phyloP scores from a whole-genome alignment of 192 early-diverging fungal genomes.

The Coemansia sp. region DNA sequence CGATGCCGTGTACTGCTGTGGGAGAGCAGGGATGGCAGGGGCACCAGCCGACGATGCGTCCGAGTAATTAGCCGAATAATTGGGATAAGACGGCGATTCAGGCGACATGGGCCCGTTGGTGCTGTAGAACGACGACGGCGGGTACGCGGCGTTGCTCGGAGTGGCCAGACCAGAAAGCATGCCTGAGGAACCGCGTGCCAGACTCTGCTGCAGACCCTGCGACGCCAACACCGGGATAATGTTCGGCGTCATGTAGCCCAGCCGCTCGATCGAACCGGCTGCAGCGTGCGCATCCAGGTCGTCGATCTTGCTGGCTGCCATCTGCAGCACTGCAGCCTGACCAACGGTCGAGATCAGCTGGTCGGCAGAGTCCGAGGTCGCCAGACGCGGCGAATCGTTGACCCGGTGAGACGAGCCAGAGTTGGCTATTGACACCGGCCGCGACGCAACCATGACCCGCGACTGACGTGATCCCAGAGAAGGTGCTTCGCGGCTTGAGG shows the following conservation, averaged over 20 bases:
- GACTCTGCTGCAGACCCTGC: constrained; percentile 20
- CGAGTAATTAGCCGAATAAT: background rate
- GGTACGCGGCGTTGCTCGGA: constrained; percentile 1
- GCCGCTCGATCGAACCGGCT: constrained; percentile 46
- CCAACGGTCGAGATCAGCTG: constrained; percentile 20
- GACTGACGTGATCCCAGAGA: constrained; percentile 27
- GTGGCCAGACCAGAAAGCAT: constrained; percentile 19
- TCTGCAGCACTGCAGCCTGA: constrained; percentile 35
- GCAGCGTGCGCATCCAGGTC: constrained; percentile 40
- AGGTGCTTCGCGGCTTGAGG: constrained; percentile 19
- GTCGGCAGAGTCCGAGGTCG: constrained; percentile 18
- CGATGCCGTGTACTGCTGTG: constrained; percentile 20
- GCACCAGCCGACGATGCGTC: constrained; percentile 8
- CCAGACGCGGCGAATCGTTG: constrained; percentile 1
- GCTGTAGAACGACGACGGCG: background rate
- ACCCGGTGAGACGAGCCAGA: constrained; percentile 21
- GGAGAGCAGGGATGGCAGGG: constrained; percentile 18
- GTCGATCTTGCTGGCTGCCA: constrained; percentile 32
- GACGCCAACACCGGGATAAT: constrained; percentile 45
- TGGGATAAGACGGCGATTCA: background rate
- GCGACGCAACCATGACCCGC: constrained; percentile 19
- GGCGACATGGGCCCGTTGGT: constrained; percentile 12
- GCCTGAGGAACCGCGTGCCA: constrained; percentile 12
- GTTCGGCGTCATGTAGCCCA: constrained; percentile 56
- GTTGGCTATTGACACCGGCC: constrained; percentile 21